Base-by-base conservation (phyloP, 768 basidiomycete genomes). In the Roridomyces roridus region DNA sequence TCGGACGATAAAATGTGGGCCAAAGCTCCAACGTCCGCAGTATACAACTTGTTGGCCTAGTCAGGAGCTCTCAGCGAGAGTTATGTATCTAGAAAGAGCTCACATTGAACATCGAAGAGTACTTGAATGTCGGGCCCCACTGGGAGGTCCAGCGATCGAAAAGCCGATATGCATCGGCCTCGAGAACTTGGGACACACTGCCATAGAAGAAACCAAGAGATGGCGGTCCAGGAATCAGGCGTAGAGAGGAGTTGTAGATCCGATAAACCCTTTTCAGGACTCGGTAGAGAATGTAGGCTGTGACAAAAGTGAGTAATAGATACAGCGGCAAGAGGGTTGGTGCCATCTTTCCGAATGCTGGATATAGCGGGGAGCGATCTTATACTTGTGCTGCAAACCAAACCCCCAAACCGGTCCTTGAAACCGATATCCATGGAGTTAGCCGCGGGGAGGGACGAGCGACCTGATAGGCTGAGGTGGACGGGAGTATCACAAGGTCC, bases 201-300 rank as follows among this genome's bases (percentile, higher is more conserved):
- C 40, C 51, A 29, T 54, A 43, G 36, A 46, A 39, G 5, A 54
- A 31, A 17, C 40, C 23, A 8, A 35, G 9, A 15, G 41, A 29
- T 35, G 43, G 51, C n/a, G 40, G 51, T 23, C 51, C 43, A 26
- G 51, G 43, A 15, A 44, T 7, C 23, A 43, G 23, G 26, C 41
- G 41, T 1, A 54, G 41, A 8, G 51, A n/a, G n/a, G 51, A 44
- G 28, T 15, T 11, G 23, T 54, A 55, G 36, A 44, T 31, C 14
- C 43, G 24, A 24, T 55, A 35, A 37, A 55, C 23, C 15, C 44
- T 29, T 41, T 39, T 37, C 28, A n/a, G n/a, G 5, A 55, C 23
- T 18, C 40, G 31, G 37, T 44, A 46, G 29, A 21, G 20, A 15
- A 44, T 48, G 35, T 44, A 37, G 43, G 26, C 26, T 8, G 11